A percentile compares a stretch with the other conserved stretches of the same genome.
Evolutionary conservation across 441 rosid genomes (phyloP).

Genomic region (Corymbia calophylla): DNA sequence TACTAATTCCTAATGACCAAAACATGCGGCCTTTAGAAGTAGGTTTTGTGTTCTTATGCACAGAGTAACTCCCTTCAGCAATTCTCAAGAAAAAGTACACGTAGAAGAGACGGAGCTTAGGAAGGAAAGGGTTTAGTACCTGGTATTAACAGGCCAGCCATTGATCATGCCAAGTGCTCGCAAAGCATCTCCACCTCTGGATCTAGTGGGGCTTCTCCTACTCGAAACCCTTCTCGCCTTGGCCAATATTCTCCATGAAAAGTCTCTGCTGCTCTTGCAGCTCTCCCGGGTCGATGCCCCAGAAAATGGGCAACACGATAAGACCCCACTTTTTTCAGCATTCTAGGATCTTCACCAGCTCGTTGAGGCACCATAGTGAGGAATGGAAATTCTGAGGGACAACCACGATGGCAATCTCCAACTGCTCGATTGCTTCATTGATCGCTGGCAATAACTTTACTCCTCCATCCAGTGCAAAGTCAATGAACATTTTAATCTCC

Average conservation of each 20-base stretch:
- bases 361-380: not conserved
- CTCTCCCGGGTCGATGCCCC: not conserved
- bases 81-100: no score
- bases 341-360: not conserved
- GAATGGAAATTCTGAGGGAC: not conserved
- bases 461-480: no score
- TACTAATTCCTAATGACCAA: not conserved
- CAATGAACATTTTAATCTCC: no score
- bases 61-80: no score
- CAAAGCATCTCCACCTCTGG: accelerated
- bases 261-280: not conserved
- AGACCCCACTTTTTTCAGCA: not conserved
- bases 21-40: not conserved
- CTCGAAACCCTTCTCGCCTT: not conserved
- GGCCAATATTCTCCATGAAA: not conserved
- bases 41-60: not conserved
- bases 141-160: accelerated
- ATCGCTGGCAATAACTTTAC: no score
- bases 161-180: not conserved
- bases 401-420: not conserved
- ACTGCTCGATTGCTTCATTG: not conserved
- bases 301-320: not conserved
- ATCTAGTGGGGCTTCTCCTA: not conserved
- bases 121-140: not conserved
- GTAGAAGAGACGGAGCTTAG: no score